Conservation (phyloP, 768 basidiomycete genomes). For the Chiua virens region DNA sequence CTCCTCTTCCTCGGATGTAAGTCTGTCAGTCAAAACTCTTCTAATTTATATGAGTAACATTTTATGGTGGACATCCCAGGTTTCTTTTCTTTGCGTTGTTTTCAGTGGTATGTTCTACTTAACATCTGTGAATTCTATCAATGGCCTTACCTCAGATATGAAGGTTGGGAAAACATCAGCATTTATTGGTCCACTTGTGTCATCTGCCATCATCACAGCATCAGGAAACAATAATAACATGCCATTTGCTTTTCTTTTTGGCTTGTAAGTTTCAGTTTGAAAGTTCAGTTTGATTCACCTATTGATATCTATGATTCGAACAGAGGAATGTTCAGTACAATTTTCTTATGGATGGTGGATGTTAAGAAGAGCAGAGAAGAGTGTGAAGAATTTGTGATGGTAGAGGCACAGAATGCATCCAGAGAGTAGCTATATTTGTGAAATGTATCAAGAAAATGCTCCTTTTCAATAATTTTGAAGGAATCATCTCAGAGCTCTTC, state of each 20-base stretch:
- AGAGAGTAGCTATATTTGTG: neutral
- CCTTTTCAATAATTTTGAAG: too few relatives aligned
- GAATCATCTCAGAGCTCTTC: too few relatives aligned
- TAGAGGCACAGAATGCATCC: constrained; percentile 50
- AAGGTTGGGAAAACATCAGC: constrained; percentile 75
- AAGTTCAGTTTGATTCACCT: neutral
- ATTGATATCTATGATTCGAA: neutral
- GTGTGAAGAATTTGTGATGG: constrained; percentile 59
- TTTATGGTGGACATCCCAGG: constrained; percentile 29
- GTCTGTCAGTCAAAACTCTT: constrained; percentile 4
- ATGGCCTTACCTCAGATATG: neutral
- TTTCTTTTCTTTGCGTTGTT: constrained; percentile 77
- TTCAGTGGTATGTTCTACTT: constrained; percentile 50
- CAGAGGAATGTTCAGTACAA: constrained; percentile 31
- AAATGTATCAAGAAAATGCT: too few relatives aligned
- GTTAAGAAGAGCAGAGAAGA: constrained; percentile 62
- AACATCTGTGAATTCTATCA: neutral
- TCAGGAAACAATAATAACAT: constrained; percentile 70
- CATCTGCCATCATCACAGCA: constrained; percentile 70
- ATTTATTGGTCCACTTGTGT: constrained; percentile 75
- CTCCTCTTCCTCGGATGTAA: constrained; percentile 69
- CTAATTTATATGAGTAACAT: neutral
- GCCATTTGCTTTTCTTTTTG: constrained; percentile 74
- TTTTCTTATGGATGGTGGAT: constrained; percentile 64
- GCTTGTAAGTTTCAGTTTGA: constrained; percentile 46